A percentile compares a stretch with the other conserved stretches of the same genome.
Conservation (phyloP, 148 eudicot genomes). For the Vaccinium macrocarpon region DNA sequence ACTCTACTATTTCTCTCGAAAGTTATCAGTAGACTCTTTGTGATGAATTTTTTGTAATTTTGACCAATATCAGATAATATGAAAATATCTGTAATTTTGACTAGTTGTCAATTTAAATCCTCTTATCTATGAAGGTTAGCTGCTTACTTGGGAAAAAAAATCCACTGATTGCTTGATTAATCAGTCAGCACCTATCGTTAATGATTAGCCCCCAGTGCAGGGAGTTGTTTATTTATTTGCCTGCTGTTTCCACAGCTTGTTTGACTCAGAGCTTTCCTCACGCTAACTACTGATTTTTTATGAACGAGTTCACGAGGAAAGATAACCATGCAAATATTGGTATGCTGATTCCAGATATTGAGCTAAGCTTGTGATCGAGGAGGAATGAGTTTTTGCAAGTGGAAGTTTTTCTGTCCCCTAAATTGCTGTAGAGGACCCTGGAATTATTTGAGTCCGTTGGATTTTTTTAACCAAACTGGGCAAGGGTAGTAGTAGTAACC, state of each 20-base stretch:
- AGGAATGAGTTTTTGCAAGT: neutral
- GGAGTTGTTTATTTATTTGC: neutral
- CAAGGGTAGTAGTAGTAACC: neutral
- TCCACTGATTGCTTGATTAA: neutral
- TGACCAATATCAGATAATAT: too few species aligned
- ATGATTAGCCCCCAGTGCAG: neutral
- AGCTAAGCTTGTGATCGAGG: neutral
- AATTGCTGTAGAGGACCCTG: neutral
- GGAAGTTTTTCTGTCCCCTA: neutral
- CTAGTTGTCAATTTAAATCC: neutral
- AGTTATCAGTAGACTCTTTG: neutral
- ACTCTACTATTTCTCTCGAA: neutral
- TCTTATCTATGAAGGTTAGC: neutral
- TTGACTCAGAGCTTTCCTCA: neutral
- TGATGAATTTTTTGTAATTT: too few species aligned
- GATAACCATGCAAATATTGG: neutral
- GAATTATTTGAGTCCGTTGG: neutral
- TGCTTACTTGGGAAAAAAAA: neutral
- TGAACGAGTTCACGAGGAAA: neutral
- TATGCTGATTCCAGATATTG: neutral
- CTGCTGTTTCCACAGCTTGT: neutral
- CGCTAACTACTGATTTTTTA: neutral
- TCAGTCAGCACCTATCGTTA: neutral
- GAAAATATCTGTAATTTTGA: too few species aligned
- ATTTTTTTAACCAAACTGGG: neutral